Evolutionary conservation across 495 filamentous ascomycete species (phyloP).

Genomic region (Lophiostoma macrostomum): DNA sequence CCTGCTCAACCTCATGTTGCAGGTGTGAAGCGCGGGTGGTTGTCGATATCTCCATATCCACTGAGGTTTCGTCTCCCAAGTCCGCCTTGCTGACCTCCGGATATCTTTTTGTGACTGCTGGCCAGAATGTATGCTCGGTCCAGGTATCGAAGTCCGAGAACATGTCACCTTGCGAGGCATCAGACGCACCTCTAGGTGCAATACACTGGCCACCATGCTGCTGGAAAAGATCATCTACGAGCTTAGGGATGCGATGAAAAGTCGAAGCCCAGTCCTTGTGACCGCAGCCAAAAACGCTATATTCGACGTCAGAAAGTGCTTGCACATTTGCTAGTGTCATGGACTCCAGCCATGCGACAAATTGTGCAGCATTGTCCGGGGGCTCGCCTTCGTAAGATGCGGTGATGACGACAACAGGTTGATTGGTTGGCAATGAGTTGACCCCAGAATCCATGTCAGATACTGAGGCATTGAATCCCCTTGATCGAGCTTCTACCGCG

Average conservation of each 20-base stretch:
- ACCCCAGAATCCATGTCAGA: conserved; percentile 58
- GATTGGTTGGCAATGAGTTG: conserved; percentile 56
- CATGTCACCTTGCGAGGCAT: conserved; percentile 62
- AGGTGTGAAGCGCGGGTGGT: conserved; percentile 57
- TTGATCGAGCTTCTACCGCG: conserved; percentile 52
- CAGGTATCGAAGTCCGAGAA: conserved; percentile 71
- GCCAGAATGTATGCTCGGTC: conserved; percentile 58
- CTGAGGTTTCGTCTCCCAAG: conserved; percentile 28
- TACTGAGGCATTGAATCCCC: conserved; percentile 56
- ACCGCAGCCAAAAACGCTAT: conserved; percentile 60
- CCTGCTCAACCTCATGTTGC: conserved; percentile 64
- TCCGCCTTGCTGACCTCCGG: conserved; percentile 28
- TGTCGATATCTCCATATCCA: conserved; percentile 58
- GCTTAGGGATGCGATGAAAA: conserved; percentile 65
- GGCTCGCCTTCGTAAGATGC: conserved; percentile 69
- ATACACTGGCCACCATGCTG: conserved; percentile 58
- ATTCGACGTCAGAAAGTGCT: conserved; percentile 34
- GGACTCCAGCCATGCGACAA: conserved; percentile 59
- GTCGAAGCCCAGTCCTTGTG: conserved; percentile 63
- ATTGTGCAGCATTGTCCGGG: conserved; percentile 65
- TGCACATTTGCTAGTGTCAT: conserved; percentile 33
- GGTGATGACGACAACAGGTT: conserved; percentile 62
- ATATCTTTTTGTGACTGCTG: conserved; percentile 48
- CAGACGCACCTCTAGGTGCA: conserved; percentile 54
- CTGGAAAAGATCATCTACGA: conserved; percentile 40